Percentiles rank a stretch among this genome's conserved stretches.
phyloP scores from a whole-genome alignment of 257 asterid genomes.

The Plantago elongata region DNA sequence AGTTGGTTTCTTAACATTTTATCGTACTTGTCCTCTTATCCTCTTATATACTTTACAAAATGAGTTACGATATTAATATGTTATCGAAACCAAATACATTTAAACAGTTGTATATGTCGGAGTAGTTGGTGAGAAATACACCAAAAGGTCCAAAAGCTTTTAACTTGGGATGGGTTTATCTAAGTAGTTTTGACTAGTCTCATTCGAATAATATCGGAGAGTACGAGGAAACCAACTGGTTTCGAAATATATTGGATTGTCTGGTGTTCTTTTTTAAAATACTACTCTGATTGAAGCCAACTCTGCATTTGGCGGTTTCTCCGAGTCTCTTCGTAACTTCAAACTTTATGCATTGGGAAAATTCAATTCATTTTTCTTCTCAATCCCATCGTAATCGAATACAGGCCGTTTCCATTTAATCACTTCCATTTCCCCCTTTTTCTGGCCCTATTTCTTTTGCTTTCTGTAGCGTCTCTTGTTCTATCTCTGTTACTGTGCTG shows the following conservation, averaged over 20 bases:
- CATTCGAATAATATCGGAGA: neutral
- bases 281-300: too few relatives aligned
- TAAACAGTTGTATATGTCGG: too few relatives aligned
- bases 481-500: constrained; percentile 4
- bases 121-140: too few relatives aligned
- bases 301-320: constrained; percentile 32
- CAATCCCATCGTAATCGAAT: constrained; percentile 16
- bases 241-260: neutral
- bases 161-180: neutral
- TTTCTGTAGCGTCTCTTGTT: constrained; percentile 8
- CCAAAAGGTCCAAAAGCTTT: neutral
- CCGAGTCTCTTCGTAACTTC: constrained; percentile 25
- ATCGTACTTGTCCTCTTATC: too few relatives aligned
- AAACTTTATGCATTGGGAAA: constrained; percentile 17
- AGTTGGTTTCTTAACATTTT: too few relatives aligned
- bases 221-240: neutral
- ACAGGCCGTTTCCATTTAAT: neutral
- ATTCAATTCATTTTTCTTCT: constrained; percentile 7
- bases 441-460: constrained; percentile 8
- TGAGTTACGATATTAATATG: too few relatives aligned
- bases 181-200: neutral
- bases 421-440: neutral
- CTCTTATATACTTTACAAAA: too few relatives aligned
- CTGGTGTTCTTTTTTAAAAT: too few relatives aligned
- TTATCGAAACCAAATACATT: too few relatives aligned